phyloP scores from a whole-genome alignment of 1,284 basidiomycete genomes.

The Phylloporus gajari region DNA sequence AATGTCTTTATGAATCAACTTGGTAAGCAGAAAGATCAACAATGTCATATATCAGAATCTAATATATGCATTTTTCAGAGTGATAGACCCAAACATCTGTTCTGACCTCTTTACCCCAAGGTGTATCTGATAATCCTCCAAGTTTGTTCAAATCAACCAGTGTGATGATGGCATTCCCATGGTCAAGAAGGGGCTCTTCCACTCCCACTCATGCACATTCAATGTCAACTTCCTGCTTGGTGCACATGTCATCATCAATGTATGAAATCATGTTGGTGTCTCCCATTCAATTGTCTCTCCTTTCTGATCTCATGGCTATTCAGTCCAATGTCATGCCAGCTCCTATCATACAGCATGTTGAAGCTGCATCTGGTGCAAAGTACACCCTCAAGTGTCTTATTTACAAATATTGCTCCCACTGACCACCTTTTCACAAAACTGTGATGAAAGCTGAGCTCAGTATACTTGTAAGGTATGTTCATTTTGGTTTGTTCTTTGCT shows the following conservation, averaged over 20 bases:
- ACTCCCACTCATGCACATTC: conserved; percentile 85
- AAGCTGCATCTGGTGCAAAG: conserved; percentile 91
- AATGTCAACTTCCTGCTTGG: conserved; percentile 87
- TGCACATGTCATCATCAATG: conserved; percentile 91
- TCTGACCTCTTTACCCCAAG: not conserved
- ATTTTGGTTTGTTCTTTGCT: not conserved
- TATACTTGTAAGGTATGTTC: conserved; percentile 75
- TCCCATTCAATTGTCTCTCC: no score
- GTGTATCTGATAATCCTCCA: conserved; percentile 43
- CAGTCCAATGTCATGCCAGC: conserved; percentile 84
- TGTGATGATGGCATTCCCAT: conserved; percentile 97
- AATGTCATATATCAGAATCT: conserved; percentile 72
- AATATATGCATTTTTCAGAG: conserved; percentile 93
- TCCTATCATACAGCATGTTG: conserved; percentile 87
- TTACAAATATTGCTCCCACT: conserved; percentile 93
- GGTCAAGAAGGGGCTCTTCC: conserved; percentile 91
- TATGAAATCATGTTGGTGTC: conserved; percentile 83
- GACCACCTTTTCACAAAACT: conserved; percentile 91
- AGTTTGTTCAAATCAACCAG: conserved; percentile 94
- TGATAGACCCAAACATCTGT: conserved; percentile 87
- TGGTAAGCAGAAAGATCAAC: conserved; percentile 60
- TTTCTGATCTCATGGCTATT: not conserved
- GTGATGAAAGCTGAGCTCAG: conserved; percentile 88
- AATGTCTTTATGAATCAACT: conserved; percentile 83
- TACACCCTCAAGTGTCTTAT: conserved; percentile 96